A percentile compares a stretch with the other conserved stretches of the same genome.
Conservation (phyloP, 352 stramenopile species). For the Phytophthora idaei region DNA sequence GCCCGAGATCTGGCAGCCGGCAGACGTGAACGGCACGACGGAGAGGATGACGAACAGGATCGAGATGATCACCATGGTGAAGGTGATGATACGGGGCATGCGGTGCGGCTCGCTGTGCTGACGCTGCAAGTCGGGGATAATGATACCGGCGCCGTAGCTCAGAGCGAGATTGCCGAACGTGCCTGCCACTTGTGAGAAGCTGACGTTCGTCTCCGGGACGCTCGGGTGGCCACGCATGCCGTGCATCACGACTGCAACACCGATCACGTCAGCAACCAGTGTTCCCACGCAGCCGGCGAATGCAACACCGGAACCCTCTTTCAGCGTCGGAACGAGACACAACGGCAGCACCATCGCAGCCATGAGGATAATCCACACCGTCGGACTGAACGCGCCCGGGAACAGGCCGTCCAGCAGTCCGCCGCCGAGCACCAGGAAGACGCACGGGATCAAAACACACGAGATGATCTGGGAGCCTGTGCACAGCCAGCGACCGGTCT, state of each 20-base stretch:
- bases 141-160: slow-evolving; percentile 50
- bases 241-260: slow-evolving; percentile 34
- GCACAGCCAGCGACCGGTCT: slow-evolving; percentile 47
- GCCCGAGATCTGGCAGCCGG: slow-evolving; percentile 61
- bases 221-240: slow-evolving; percentile 39
- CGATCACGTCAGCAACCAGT: slow-evolving; percentile 49
- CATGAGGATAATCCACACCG: slow-evolving; percentile 52
- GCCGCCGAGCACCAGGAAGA: slow-evolving; percentile 45
- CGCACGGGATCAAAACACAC: slow-evolving; percentile 38
- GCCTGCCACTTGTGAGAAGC: slow-evolving; percentile 39
- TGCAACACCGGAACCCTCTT: slow-evolving; percentile 39
- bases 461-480: slow-evolving; percentile 43
- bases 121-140: slow-evolving; percentile 36
- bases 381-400: slow-evolving; percentile 32
- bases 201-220: slow-evolving; percentile 36
- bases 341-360: slow-evolving; percentile 42
- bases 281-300: slow-evolving; percentile 44
- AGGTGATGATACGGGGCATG: slow-evolving; percentile 34
- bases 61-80: slow-evolving; percentile 45
- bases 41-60: slow-evolving; percentile 41
- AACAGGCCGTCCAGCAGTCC: slow-evolving; percentile 42
- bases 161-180: slow-evolving; percentile 54
- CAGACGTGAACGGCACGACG: slow-evolving; percentile 43
- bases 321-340: slow-evolving; percentile 35
- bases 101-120: slow-evolving; percentile 35